These are phyloP conservation scores for Neobulgaria alba DNA, from an alignment of 2,329 filamentous ascomycete species.

Conservation along the genomic window DNA sequence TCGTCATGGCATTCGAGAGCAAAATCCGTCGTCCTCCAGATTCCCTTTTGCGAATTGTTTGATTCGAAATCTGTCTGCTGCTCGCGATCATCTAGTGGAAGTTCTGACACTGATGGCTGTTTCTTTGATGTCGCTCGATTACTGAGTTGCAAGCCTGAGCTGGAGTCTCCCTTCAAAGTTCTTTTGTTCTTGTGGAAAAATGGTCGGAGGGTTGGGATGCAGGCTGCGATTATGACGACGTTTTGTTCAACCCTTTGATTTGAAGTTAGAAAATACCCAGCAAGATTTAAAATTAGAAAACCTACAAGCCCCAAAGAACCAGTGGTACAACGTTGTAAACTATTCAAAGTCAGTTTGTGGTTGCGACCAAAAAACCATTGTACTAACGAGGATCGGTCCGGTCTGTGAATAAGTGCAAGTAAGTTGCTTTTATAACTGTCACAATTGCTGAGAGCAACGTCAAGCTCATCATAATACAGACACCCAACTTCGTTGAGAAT, in stretches of 20 bases:
- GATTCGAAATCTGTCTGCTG: not conserved
- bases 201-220: slow-evolving; percentile 1
- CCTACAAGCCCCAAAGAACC: slow-evolving; percentile 4
- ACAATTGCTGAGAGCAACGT: slow-evolving; percentile 1
- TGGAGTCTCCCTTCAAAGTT: not conserved
- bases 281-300: no score
- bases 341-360: not conserved
- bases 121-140: not conserved
- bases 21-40: slow-evolving; percentile 1
- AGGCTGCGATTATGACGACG: slow-evolving; percentile 3
- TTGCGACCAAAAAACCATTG: not conserved
- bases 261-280: not conserved
- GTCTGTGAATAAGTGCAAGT: slow-evolving; percentile 1
- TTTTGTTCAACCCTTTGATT: slow-evolving; percentile 3
- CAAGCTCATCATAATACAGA: slow-evolving; percentile 3
- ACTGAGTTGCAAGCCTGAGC: not conserved
- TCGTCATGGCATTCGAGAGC: not conserved
- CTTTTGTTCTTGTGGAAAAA: slow-evolving; percentile 2
- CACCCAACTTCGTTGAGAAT: not conserved
- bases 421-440: slow-evolving; percentile 1
- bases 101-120: not conserved
- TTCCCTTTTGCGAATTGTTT: not conserved
- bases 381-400: slow-evolving; percentile 1
- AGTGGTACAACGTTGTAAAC: slow-evolving; percentile 1
- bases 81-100: not conserved